Base-by-base conservation (phyloP, 2,329 filamentous ascomycete genomes). In the Fusarium azukiicola region DNA sequence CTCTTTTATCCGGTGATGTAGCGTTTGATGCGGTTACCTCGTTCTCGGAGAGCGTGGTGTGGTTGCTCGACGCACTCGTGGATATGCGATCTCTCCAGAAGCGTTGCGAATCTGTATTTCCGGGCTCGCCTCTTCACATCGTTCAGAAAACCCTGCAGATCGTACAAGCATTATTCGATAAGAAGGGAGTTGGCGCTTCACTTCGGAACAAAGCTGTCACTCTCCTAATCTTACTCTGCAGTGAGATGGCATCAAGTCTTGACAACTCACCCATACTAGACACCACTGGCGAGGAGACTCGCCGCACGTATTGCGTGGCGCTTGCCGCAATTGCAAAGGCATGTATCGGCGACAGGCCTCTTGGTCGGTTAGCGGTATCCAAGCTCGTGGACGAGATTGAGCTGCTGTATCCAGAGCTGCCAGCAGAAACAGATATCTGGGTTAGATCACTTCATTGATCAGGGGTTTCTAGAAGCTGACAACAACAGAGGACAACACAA, bases 41-140 rank as follows among this genome's bases (percentile, higher is more conserved):
- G 72, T 88, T 88, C 67, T 85, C 84, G 23, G 89, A 90, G 75
- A 86, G 86, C 73, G 83, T 87, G 1, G 87, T 89, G 17, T 92
- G 91, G 91, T 83, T 93, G 17, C 83, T 92, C 73, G 92, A 93
- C 80, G 87, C 87, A 11, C 84, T 90, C 76, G 85, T 90, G 47
- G 86, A 88, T 54, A 82, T 92, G 42, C 86, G 88, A 67, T 81
- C 86, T 27, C 82, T 86, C 16, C 88, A 89, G 73, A 86, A 85
- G 42, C 84, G 84, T 76, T 88, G 89, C 85, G 85, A 86, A 49
- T 69, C 82, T 50, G 49, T 80, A 61, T 80, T 81, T 71, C 83
- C 83, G 21, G 82, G 79, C 49, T 84, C 85, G 27, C 80, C 89
- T 7, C 79, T 87, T 13, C 76, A 84, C 14, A 78, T 89, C 4